Evolutionary conservation across 1,284 basidiomycete genomes (phyloP), one percentile per base, ranked within the genome.

Genomic region (Coniophora puteana): DNA sequence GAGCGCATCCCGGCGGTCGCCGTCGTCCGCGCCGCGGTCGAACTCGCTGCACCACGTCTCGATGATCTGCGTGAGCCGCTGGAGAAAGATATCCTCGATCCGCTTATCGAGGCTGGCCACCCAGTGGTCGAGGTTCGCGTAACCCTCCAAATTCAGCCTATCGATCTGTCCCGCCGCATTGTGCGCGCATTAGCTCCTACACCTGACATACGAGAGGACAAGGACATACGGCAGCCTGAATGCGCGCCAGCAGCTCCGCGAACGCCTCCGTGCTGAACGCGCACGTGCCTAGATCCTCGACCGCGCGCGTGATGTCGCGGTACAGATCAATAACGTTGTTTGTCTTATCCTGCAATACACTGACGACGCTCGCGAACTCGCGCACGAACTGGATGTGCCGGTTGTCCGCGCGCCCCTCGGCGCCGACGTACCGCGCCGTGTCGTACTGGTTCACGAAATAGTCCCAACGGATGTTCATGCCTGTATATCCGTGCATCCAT

Each of bases 51-150:
- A 96, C 92, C 93, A 98, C 0, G 84, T 75, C 51, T 88, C 80
- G 38, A 93, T 88, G 47, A 94, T 85, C 24, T 84, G 76, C 4
- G 74, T 71, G 21, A 99, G 66, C 10, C 96, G 80, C 45, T 80
- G 77, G n/a, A 88, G 67, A 1, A 99, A 71, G 31, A 92, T 89
- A 1, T 63, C 69, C 56, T 97, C 93, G 56, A 98, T 93, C 46
- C 83, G 80, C 50, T 80, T 76, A 59, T 98, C 94, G 8, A 99
- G 76, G 41, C 89, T 83, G 0, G 83, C 78, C 0, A 97, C 92
- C 94, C 94, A 99, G 38, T 91, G 80, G 46, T 97, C 93, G n/a
- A 99, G 77, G 55, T 99, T 99, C 5, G 93, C 91, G 57, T 95
- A 99, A 8, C 95, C 94, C 58, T 97, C 93, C 49, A 99, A 66